Base-by-base conservation (phyloP, 768 basidiomycete species). In the Lactifluus rugatus region DNA sequence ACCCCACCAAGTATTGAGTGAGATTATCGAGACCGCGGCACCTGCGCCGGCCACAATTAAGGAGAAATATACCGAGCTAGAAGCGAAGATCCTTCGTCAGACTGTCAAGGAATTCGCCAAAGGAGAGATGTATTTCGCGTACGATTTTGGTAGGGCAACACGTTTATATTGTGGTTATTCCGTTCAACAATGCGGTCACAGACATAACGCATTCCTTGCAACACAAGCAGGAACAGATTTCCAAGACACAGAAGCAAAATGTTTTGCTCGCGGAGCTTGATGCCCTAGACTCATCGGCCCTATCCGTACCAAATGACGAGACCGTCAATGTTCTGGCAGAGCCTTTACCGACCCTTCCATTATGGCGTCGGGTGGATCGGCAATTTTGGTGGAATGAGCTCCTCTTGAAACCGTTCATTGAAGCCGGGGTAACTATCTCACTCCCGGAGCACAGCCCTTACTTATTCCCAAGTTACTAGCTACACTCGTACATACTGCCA, bases 321-420 rank as follows among this genome's bases (percentile, higher is more conserved):
- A 75, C 75, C 32, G 70, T 78, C 14, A 78, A 84, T 48, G 72
- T 78, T 8, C 70, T 88, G 23, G 75, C 77, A 13, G 93, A 96
- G 68, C 90, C 92, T 0, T 77, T 81, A 60, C 74, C 85, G 0
- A 82, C 81, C 0, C 76, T 94, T 14, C 94, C 96, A 0, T 77
- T 97, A 3, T 97, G 95, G 93, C 79, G 93, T 26, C 77, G 93
- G 13, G 89, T 93, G 0, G 91, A 97, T 65, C 78, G 80, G 48
- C 85, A 88, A 44, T 98, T 91, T 69, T 98, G 93, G 89, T 98
- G 93, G 92, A 99, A 98, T 66, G 89, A 93, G 65, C 84, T 83
- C 78, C 77, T 98, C 57, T 78, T 81, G 26, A 86, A 86, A 63
- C 85, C 89, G 2, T 87, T 99, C 63, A 75, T 92, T 39, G 91